A percentile compares a stretch with the other conserved stretches of the same genome.
phyloP scores from a whole-genome alignment of 192 early-diverging fungal species.

The Coemansia sp. region DNA sequence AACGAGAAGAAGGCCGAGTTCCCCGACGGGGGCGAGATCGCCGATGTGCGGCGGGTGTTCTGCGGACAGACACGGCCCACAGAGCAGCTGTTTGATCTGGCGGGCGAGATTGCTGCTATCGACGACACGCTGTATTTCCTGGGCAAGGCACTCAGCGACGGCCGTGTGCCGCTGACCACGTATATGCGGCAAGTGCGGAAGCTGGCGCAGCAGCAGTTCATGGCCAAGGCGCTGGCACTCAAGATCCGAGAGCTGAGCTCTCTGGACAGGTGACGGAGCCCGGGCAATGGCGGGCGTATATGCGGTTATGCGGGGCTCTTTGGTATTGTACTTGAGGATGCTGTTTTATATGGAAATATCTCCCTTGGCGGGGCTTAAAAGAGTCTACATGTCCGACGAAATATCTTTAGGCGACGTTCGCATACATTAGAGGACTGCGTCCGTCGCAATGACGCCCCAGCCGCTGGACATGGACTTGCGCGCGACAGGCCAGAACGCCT shows the following conservation, averaged over 20 bases:
- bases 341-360: too few species aligned
- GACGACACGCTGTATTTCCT: constrained; percentile 84
- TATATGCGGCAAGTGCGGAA: constrained; percentile 82
- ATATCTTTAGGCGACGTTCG: neutral
- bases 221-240: constrained; percentile 71
- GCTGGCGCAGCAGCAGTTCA: constrained; percentile 82
- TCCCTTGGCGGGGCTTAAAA: neutral
- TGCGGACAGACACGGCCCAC: constrained; percentile 25
- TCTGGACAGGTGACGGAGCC: constrained; percentile 7
- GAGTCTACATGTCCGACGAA: neutral
- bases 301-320: too few species aligned
- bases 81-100: constrained; percentile 75
- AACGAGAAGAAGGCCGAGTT: constrained; percentile 37
- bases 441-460: constrained; percentile 37
- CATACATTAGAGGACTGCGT: constrained; percentile 34
- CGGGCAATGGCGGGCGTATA: too few species aligned
- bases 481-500: constrained; percentile 46
- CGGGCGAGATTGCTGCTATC: constrained; percentile 84
- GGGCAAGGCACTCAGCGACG: constrained; percentile 69
- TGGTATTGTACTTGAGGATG: too few species aligned
- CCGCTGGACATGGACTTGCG: constrained; percentile 35
- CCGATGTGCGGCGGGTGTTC: constrained; percentile 19
- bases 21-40: constrained; percentile 21
- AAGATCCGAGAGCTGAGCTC: constrained; percentile 54
- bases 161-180: constrained; percentile 60